Evolutionary conservation across 202 grass and related monocot species (phyloP).

Genomic region (Brachypodium distachyon): DNA sequence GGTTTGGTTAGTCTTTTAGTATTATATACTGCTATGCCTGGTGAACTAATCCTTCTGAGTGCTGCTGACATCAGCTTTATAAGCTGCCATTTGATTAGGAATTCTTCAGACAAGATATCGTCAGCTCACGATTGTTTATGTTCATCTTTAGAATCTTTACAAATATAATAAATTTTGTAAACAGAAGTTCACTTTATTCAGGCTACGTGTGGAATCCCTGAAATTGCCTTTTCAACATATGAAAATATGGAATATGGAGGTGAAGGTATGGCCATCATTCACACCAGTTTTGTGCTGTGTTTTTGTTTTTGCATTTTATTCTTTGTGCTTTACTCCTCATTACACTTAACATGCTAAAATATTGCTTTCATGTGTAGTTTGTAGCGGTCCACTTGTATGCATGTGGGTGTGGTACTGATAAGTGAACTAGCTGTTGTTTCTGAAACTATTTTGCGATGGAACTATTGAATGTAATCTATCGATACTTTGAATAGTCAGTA

Average conservation of each 20-base stretch:
- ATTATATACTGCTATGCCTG: background rate
- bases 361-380: background rate
- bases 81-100: background rate
- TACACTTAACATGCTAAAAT: background rate
- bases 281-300: slow-evolving; percentile 15
- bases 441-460: background rate
- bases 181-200: slow-evolving; percentile 28
- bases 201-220: slow-evolving; percentile 94
- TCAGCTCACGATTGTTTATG: slow-evolving; percentile 12
- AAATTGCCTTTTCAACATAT: slow-evolving; percentile 90
- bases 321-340: background rate
- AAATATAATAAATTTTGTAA: background rate
- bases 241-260: slow-evolving; percentile 99
- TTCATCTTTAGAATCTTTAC: background rate
- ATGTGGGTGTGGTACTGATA: background rate
- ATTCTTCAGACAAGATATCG: slow-evolving; percentile 1
- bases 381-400: background rate
- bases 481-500: background rate
- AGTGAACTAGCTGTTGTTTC: background rate
- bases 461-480: background rate
- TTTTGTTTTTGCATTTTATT: slow-evolving; percentile 18
- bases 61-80: slow-evolving; percentile 4
- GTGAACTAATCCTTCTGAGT: background rate
- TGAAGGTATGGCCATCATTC: slow-evolving; percentile 49
- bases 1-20: background rate